Evolutionary conservation across 2,329 filamentous ascomycete species (phyloP).

Genomic region (Leptoxyphium fumago): DNA sequence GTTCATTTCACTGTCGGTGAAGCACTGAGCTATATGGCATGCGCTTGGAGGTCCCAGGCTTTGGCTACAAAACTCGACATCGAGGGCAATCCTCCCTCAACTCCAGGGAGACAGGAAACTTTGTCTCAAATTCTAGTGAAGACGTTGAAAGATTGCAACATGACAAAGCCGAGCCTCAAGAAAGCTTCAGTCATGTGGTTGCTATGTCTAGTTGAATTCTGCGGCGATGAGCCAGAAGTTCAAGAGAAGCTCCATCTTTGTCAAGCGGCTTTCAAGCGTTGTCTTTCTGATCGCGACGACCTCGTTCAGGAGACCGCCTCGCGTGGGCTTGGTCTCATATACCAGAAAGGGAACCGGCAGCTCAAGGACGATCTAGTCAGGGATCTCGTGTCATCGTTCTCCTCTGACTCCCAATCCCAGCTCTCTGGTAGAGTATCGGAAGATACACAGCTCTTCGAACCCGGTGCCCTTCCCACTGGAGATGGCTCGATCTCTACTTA

Average conservation of each 20-base stretch:
- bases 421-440: conserved; percentile 63
- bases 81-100: conserved; percentile 36
- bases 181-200: conserved; percentile 95
- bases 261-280: conserved; percentile 74
- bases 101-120: conserved; percentile 23
- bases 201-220: conserved; percentile 79
- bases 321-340: conserved; percentile 77
- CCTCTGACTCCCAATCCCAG: conserved; percentile 53
- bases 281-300: conserved; percentile 79
- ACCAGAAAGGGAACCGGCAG: conserved; percentile 73
- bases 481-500: conserved; percentile 90
- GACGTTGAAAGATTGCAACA: conserved; percentile 61
- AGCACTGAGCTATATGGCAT: conserved; percentile 62
- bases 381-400: conserved; percentile 81
- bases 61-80: conserved; percentile 65
- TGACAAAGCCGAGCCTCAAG: conserved; percentile 74
- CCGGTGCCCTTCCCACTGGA: conserved; percentile 75
- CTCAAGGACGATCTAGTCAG: conserved; percentile 72
- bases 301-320: conserved; percentile 93
- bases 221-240: conserved; percentile 61
- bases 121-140: conserved; percentile 50
- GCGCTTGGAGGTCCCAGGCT: conserved; percentile 71
- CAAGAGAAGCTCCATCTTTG: conserved; percentile 61
- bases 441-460: conserved; percentile 87
- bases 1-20: conserved; percentile 85